Evolutionary conservation across 352 stramenopile genomes (phyloP), one percentile per base, ranked within the genome.

Genomic region (Elongisporangium prolatum): DNA sequence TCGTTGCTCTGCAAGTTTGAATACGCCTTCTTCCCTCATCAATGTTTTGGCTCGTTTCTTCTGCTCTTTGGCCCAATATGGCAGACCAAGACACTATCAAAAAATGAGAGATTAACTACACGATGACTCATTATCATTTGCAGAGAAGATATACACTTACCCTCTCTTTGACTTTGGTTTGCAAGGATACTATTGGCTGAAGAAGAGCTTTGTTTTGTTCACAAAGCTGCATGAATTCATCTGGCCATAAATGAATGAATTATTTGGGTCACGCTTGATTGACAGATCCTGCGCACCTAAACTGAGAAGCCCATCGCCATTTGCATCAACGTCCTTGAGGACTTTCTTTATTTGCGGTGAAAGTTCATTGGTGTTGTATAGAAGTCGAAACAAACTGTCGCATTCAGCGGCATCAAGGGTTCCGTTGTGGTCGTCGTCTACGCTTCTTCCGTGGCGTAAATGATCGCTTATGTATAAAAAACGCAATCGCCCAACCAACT

Each of bases 381-480:
- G 57, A 48, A 86, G 59, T 10, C 74, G 74, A 49, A 82, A 80
- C 6, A 86, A 60, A 48, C 76, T 84, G 17, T 84, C 67, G 47
- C 73, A 81, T 28, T 86, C 76, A 7, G 63, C 71, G 11, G 59
- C 50, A 51, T 84, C 76, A 2, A 84, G 54, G 0, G 62, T 77
- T 16, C 70, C 67, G 49, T 70, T 84, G 49, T 65, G 56, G 24
- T 86, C 76, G 16, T 84, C 74, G 47, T 84, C 76, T 84, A 17
- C 8, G 44, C 16, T 60, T 38, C 56, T 34, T 40, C 57, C 22
- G 58, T 18, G 54, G 3, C 2, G 28, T 13, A 14, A 40, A 40
- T 40, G 28, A n/a, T n/a, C n/a, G n/a, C n/a, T n/a, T 16, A 37
- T 20, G 7, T 34, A n/a, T 0, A 10, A 48, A 21, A 11, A 49